phyloP scores from a whole-genome alignment of 1,284 basidiomycete species.

The Rhodotorula sp. region DNA sequence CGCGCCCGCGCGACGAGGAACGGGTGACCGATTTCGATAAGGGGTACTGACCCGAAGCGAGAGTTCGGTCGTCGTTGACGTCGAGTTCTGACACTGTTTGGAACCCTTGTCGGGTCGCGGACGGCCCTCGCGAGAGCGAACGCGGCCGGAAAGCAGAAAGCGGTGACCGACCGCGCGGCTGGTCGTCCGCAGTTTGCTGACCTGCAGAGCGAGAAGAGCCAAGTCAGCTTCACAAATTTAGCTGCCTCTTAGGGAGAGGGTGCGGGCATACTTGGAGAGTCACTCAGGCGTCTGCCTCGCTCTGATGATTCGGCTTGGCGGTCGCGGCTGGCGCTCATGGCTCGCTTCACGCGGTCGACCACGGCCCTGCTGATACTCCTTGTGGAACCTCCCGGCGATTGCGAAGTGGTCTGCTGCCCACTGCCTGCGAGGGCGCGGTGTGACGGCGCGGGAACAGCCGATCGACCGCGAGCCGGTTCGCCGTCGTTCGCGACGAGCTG shows the following conservation, averaged over 20 bases:
- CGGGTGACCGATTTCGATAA: slow-evolving; percentile 19
- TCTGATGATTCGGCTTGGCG: slow-evolving; percentile 1
- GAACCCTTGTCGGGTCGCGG: not conserved
- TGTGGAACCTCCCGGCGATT: slow-evolving; percentile 15
- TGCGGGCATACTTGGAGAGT: not conserved
- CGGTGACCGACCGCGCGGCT: slow-evolving; percentile 23
- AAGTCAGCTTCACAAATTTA: not conserved
- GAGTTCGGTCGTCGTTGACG: not conserved
- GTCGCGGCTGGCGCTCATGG: slow-evolving; percentile 21
- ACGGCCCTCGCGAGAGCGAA: slow-evolving; percentile 15
- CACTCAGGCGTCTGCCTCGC: slow-evolving; percentile 4
- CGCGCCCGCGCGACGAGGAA: slow-evolving; percentile 18
- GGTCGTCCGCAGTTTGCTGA: slow-evolving; percentile 4
- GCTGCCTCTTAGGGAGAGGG: no score
- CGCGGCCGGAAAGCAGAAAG: slow-evolving; percentile 21
- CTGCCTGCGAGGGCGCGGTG: not conserved
- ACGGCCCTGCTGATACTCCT: slow-evolving; percentile 25
- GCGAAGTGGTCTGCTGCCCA: slow-evolving; percentile 1
- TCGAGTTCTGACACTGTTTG: not conserved
- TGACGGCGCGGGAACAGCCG: not conserved
- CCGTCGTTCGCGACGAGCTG: not conserved
- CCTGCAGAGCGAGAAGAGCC: not conserved
- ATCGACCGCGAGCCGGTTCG: not conserved
- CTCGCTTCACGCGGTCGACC: slow-evolving; percentile 19
- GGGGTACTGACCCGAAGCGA: slow-evolving; percentile 15